Percentiles rank a stretch among this genome's conserved stretches.
Evolutionary conservation across 2,329 filamentous ascomycete species (phyloP).

Genomic region (Diaporthe ilicicola): DNA sequence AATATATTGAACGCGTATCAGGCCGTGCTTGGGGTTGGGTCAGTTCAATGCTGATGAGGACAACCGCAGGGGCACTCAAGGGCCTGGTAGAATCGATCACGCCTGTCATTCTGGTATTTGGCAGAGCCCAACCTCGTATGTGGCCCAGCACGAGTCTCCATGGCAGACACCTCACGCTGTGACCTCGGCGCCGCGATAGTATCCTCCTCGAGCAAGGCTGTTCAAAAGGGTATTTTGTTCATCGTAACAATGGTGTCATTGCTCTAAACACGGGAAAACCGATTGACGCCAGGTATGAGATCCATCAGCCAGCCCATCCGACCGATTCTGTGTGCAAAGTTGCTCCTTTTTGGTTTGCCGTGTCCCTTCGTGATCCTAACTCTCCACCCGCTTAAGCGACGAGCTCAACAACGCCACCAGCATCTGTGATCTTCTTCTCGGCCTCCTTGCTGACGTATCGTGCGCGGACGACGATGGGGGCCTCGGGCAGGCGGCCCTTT

Average conservation of each 20-base stretch:
- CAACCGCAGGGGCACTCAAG: neutral
- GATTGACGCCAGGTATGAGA: constrained; percentile 33
- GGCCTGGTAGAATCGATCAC: constrained; percentile 2
- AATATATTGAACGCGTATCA: neutral
- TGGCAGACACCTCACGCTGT: neutral
- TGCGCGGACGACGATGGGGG: constrained; percentile 93
- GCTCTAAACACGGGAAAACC: constrained; percentile 34
- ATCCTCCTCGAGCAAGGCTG: neutral
- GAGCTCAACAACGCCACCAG: constrained; percentile 94
- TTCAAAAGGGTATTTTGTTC: constrained; percentile 33
- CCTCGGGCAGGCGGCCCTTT: constrained; percentile 93
- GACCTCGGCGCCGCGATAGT: constrained; percentile 16
- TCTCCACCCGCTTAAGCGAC: constrained; percentile 72
- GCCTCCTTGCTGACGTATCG: constrained; percentile 95
- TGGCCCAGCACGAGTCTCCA: constrained; percentile 11
- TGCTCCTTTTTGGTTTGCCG: constrained; percentile 28
- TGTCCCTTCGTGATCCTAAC: constrained; percentile 16
- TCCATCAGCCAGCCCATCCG: constrained; percentile 34
- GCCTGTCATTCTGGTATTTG: constrained; percentile 6
- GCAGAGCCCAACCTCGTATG: neutral
- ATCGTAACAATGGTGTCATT: constrained; percentile 34
- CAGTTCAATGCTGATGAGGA: neutral
- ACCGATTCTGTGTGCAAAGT: constrained; percentile 30
- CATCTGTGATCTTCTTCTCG: constrained; percentile 99
- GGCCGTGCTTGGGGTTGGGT: neutral